A percentile compares a stretch with the other conserved stretches of the same genome.
phyloP scores from a whole-genome alignment of 495 filamentous ascomycete genomes.

The Aspergillus sclerotiicarbonarius region DNA sequence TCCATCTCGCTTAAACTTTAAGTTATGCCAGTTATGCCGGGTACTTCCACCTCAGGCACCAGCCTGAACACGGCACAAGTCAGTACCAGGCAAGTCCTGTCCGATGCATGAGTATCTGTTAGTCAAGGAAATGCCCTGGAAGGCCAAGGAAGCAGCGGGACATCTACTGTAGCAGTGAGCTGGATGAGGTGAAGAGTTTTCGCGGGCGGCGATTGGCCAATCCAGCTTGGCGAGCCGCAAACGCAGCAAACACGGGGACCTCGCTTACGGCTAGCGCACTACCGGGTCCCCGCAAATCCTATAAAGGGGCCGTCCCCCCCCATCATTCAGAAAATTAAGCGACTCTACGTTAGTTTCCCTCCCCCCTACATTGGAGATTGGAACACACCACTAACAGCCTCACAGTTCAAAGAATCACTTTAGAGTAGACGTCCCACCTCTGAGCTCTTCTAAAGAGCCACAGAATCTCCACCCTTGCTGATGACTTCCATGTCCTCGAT shows the following conservation, averaged over 20 bases:
- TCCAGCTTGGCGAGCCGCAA: constrained; percentile 18
- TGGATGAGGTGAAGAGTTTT: constrained; percentile 1
- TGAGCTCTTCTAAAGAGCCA: constrained; percentile 77
- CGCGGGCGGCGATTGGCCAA: constrained; percentile 8
- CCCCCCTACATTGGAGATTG: constrained; percentile 31
- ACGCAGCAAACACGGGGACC: constrained; percentile 24
- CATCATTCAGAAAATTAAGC: constrained; percentile 44
- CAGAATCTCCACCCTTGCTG: constrained; percentile 70
- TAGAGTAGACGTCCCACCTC: constrained; percentile 79
- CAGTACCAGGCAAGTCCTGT: neutral
- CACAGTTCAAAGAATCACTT: constrained; percentile 83
- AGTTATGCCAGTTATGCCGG: too few relatives aligned
- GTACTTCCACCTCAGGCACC: too few relatives aligned
- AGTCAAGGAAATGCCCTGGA: neutral
- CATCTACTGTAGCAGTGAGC: too few relatives aligned
- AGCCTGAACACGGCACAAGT: too few relatives aligned
- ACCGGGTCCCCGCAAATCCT: constrained; percentile 8
- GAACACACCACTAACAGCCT: constrained; percentile 8
- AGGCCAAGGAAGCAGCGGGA: constrained; percentile 4
- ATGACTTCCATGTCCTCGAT: constrained; percentile 66
- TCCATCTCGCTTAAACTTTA: too few relatives aligned
- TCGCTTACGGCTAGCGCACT: constrained; percentile 37
- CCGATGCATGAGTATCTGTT: neutral
- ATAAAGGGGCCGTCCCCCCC: constrained; percentile 24
- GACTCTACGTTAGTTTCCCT: constrained; percentile 61